Conservation (phyloP, 2,329 filamentous ascomycete species). For the Colletotrichum higginsianum region DNA sequence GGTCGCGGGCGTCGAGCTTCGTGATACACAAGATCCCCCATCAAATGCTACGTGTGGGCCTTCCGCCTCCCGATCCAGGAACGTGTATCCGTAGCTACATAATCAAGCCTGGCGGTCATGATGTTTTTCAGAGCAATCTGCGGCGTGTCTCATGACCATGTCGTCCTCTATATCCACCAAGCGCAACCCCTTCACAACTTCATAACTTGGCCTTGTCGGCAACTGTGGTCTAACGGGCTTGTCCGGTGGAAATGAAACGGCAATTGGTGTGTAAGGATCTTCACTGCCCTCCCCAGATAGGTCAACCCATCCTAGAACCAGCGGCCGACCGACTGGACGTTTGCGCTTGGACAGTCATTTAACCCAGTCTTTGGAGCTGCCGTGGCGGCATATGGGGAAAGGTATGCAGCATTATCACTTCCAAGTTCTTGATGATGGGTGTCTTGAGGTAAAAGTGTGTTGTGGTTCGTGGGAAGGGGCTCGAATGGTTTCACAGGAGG, state of each 20-base stretch:
- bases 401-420: not conserved
- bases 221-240: not conserved
- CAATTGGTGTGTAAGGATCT: not conserved
- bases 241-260: not conserved
- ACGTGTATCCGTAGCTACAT: conserved; percentile 1
- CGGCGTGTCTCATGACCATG: not conserved
- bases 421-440: too few relatives aligned
- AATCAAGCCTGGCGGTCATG: conserved; percentile 5
- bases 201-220: not conserved
- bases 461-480: not conserved
- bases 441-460: not conserved
- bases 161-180: conserved; percentile 13
- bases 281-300: not conserved
- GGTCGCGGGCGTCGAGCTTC: not conserved
- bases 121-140: not conserved
- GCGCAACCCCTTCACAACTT: conserved; percentile 8
- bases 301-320: too few relatives aligned
- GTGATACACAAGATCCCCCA: not conserved
- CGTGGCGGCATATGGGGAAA: not conserved
- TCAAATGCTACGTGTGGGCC: not conserved
- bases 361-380: not conserved
- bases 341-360: too few relatives aligned
- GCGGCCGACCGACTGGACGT: not conserved
- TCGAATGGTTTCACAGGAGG: not conserved
- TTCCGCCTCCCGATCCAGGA: not conserved